A percentile compares a stretch with the other conserved stretches of the same genome.
phyloP scores from a whole-genome alignment of 139 green algal genomes.

The Tetraselmis striata region DNA sequence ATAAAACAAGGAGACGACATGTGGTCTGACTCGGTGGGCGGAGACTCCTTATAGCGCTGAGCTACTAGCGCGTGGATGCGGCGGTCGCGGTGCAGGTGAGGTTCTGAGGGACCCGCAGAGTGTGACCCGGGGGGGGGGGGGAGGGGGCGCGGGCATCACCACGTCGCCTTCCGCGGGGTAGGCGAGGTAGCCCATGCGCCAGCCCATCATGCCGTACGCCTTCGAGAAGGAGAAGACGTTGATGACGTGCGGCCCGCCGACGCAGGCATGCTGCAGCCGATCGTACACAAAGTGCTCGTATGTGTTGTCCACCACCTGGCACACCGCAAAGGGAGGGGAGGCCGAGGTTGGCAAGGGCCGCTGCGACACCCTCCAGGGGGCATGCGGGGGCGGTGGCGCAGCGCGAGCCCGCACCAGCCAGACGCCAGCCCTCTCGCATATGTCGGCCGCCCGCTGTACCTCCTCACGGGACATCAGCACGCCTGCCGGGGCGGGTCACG shows the following conservation, averaged over 20 bases:
- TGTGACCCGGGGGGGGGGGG: too few relatives aligned
- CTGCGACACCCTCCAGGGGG: too few relatives aligned
- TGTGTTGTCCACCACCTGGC: constrained; percentile 80
- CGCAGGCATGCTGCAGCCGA: constrained; percentile 46
- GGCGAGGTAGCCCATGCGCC: constrained; percentile 74
- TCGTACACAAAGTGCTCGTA: constrained; percentile 89
- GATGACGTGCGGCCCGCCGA: constrained; percentile 63
- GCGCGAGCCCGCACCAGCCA: too few relatives aligned
- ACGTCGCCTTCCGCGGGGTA: constrained; percentile 28
- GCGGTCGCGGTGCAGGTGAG: too few relatives aligned
- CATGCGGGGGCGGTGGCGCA: too few relatives aligned
- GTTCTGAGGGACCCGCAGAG: too few relatives aligned
- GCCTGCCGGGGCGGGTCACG: constrained; percentile 30
- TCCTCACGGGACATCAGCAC: constrained; percentile 55
- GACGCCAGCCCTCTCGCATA: constrained; percentile 44
- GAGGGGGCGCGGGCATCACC: background rate
- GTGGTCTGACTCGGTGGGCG: too few relatives aligned
- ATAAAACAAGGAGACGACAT: too few relatives aligned
- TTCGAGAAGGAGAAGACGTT: constrained; percentile 87
- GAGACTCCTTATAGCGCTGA: too few relatives aligned
- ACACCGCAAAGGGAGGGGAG: too few relatives aligned
- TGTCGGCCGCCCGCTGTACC: constrained; percentile 46
- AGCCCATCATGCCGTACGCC: constrained; percentile 52
- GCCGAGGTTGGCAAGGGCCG: too few relatives aligned
- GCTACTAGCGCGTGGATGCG: too few relatives aligned